Evolutionary conservation across 2,329 filamentous ascomycete genomes (phyloP), one percentile per base, ranked within the genome.

Genomic region (Colletotrichum cereale): DNA sequence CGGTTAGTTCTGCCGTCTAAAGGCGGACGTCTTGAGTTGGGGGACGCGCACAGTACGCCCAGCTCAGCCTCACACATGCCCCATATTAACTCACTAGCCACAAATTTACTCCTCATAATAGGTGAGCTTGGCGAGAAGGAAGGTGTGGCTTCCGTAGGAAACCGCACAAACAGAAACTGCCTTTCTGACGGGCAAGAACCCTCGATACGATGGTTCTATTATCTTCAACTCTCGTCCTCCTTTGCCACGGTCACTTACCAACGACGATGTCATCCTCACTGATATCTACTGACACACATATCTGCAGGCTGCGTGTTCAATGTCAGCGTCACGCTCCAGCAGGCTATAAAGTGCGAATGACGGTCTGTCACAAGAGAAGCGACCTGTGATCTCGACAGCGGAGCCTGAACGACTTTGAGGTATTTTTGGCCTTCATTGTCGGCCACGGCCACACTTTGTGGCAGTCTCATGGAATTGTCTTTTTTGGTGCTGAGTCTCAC

Each of bases 11-110:
- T 52, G n/a, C 42, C 31, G 10, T n/a, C 56, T 31, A 26, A 52
- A 34, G 16, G 44, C 36, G 26, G 44, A 31, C 36, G 44, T 31
- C 47, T 36, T 53, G 52, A 40, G 38, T 60, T 40, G 62, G 26
- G 42, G 34, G 21, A 16, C 29, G 16, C 40, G 29, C 50, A 71
- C 67, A 67, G 69, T 70, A 72, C 58, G 60, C 14, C 53, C 6
- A 47, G 12, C 24, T 16, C 50, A 62, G 48, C 50, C 64, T 62
- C 63, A 67, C 55, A 50, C 38, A 12, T 24, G 50, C 57, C 34
- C 57, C 48, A 50, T 7, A 56, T 34, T n/a, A 67, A 14, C n/a
- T 52, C 63, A 44, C 34, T 34, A 67, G 67, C 67, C 67, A 67
- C 67, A 67, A 29, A 57, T 29, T 0, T 8, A 11, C 2, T 31